Evolutionary conservation across 2,329 filamentous ascomycete genomes (phyloP).

Genomic region (Pseudogymnoascus sp.): DNA sequence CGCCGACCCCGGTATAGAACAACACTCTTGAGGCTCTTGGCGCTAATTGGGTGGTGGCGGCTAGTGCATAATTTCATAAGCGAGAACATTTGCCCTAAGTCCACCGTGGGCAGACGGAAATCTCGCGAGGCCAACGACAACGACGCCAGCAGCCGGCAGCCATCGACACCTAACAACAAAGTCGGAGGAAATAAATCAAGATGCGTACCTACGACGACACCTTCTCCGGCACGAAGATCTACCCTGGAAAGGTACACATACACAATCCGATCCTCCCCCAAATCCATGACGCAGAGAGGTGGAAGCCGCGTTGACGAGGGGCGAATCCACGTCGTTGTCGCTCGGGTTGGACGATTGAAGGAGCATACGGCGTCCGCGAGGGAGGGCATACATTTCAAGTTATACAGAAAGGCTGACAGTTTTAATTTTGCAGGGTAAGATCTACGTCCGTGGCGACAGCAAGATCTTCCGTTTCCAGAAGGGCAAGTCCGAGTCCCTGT

Average conservation of each 20-base stretch:
- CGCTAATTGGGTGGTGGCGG: conserved; percentile 3
- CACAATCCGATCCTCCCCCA: conserved; percentile 19
- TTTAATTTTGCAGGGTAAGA: conserved; percentile 69
- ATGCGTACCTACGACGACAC: conserved; percentile 57
- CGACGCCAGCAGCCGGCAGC: conserved; percentile 8
- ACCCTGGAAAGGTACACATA: conserved; percentile 66
- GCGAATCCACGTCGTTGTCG: conserved; percentile 8
- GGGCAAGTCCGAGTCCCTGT: conserved; percentile 98
- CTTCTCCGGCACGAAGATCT: conserved; percentile 72
- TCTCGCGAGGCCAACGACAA: conserved; percentile 9
- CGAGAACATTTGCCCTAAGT: conserved; percentile 9
- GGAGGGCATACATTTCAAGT: conserved; percentile 1
- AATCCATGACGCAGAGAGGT: conserved; percentile 1
- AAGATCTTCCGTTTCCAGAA: conserved; percentile 99
- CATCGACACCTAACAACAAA: conserved; percentile 8
- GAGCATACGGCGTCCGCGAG: not conserved
- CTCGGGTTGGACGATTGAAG: not conserved
- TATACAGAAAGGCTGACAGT: conserved; percentile 23
- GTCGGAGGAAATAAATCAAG: conserved; percentile 9
- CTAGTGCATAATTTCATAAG: conserved; percentile 10
- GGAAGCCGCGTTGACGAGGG: conserved; percentile 7
- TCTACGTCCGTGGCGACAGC: conserved; percentile 99
- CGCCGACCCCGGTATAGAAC: not conserved
- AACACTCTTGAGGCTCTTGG: conserved; percentile 3
- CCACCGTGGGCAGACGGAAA: conserved; percentile 8